phyloP scores from a whole-genome alignment of 2,329 filamentous ascomycete species.

The Xylariaceae sp. region DNA sequence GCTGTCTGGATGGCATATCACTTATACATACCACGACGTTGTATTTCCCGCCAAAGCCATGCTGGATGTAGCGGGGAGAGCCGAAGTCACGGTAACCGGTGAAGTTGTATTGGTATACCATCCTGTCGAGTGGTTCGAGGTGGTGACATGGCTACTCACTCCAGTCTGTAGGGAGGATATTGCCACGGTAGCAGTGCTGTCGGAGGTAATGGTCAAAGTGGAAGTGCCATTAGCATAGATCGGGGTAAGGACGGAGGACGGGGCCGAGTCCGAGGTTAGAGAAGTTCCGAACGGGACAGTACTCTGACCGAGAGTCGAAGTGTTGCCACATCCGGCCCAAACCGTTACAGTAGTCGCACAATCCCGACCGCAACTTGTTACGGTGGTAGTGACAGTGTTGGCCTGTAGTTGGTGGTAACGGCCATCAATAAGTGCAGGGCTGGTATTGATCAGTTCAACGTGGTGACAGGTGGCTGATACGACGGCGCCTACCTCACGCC shows the following conservation, averaged over 20 bases:
- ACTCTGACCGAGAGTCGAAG: conserved; percentile 8
- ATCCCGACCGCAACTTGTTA: conserved; percentile 28
- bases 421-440: conserved; percentile 24
- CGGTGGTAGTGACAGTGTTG: conserved; percentile 25
- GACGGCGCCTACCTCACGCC: conserved; percentile 26
- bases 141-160: conserved; percentile 3
- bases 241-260: conserved; percentile 9
- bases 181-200: conserved; percentile 17
- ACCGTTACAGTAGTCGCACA: conserved; percentile 32
- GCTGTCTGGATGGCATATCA: not conserved
- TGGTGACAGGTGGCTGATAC: not conserved
- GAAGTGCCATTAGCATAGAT: conserved; percentile 15
- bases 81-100: not conserved
- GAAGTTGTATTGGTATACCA: conserved; percentile 17
- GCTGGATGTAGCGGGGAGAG: conserved; percentile 1
- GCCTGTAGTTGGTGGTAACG: conserved; percentile 20
- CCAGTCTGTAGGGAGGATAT: conserved; percentile 9
- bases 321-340: conserved; percentile 24
- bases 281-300: conserved; percentile 19
- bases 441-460: conserved; percentile 22
- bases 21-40: conserved; percentile 8
- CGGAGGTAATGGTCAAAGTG: conserved; percentile 22
- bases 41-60: not conserved
- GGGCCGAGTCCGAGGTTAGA: conserved; percentile 13
- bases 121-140: conserved; percentile 10